Percentiles rank a stretch among this genome's conserved stretches.
Evolutionary conservation across 177 flowering plant genomes (phyloP).

Genomic region (Vitis hybrid): DNA sequence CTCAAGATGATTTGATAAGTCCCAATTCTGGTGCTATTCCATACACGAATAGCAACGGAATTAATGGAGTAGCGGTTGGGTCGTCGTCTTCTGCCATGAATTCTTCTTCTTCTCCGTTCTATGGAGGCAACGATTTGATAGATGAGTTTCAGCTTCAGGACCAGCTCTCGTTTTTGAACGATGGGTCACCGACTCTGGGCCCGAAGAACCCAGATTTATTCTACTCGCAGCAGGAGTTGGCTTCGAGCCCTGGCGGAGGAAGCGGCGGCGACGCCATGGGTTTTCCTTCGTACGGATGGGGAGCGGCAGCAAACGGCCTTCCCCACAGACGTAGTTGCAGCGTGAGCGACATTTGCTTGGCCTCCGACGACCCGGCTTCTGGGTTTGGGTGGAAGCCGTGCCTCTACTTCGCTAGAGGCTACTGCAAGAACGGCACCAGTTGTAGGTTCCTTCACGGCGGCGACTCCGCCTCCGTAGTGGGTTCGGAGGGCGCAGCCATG

Average conservation of each 20-base stretch:
- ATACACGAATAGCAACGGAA: slow-evolving; percentile 11
- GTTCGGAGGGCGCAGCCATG: background rate
- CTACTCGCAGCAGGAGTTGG: slow-evolving; percentile 34
- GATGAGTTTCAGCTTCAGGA: slow-evolving; percentile 74
- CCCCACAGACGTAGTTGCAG: slow-evolving; percentile 32
- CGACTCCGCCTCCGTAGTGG: slow-evolving; percentile 2
- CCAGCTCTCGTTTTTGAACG: slow-evolving; percentile 72
- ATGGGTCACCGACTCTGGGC: slow-evolving; percentile 22
- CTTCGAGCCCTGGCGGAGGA: slow-evolving; percentile 21
- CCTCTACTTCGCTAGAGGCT: slow-evolving; percentile 38
- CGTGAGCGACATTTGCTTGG: slow-evolving; percentile 31
- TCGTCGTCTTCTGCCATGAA: slow-evolving; percentile 29
- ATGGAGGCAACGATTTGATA: slow-evolving; percentile 35
- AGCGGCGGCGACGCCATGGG: slow-evolving; percentile 22
- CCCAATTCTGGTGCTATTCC: slow-evolving; percentile 21
- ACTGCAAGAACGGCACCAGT: slow-evolving; percentile 40
- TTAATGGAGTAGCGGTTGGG: slow-evolving; percentile 4
- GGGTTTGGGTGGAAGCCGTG: slow-evolving; percentile 45
- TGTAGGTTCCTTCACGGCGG: slow-evolving; percentile 42
- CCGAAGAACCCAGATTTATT: slow-evolving; percentile 32
- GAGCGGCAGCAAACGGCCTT: slow-evolving; percentile 12
- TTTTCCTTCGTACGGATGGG: slow-evolving; percentile 41
- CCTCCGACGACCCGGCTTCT: slow-evolving; percentile 21
- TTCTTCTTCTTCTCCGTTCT: slow-evolving; percentile 33
- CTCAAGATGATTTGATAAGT: slow-evolving; percentile 37